Evolutionary conservation across 2,329 filamentous ascomycete genomes (phyloP), one percentile per base, ranked within the genome.

Genomic region (Chrysoporthe cubensis): DNA sequence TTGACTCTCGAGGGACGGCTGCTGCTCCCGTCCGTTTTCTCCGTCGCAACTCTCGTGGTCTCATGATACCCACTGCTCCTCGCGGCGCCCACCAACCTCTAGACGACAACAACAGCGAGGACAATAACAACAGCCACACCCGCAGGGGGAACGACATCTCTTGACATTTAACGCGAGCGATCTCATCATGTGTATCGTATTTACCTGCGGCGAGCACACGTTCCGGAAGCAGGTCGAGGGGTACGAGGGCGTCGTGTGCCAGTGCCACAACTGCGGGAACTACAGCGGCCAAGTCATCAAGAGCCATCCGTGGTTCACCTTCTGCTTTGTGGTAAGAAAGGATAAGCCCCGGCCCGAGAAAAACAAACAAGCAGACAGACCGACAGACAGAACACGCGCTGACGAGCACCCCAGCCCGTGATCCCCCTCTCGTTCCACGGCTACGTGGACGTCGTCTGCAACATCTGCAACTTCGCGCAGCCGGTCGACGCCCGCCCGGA

Each of bases 381-480:
- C 63, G 37, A 58, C 42, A 67, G 37, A 58, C 42, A 67, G 9
- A 44, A 48, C 54, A 56, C 60, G 43, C 61, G 32, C 42, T 69
- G 18, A 68, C 50, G 26, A 16, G 9, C 5, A 11, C 26, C 16
- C 4, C 69, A 90, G 85, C 91, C 91, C 61, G 78, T 94, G 58
- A 83, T 94, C 37, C 91, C 91, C 0, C 89, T 94, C 74, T 89
- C 87, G 58, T 82, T 90, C 71, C 84, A 87, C 67, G 88, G 87
- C 65, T 89, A 90, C 78, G 82, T 89, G 73, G 91, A 93, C 74
- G 85, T 95, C 66, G 82, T 84, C 68, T 95, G 91, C 81, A 85
- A 88, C 74, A 88, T 94, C 77, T 95, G 91, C 84, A 88, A 90
- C 76, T 94, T 93, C 76, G 85, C 87, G 71, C 90, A 94, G 76